Conservation (phyloP, 2,329 filamentous ascomycete genomes). For the Pestalotiopsis sp. region DNA sequence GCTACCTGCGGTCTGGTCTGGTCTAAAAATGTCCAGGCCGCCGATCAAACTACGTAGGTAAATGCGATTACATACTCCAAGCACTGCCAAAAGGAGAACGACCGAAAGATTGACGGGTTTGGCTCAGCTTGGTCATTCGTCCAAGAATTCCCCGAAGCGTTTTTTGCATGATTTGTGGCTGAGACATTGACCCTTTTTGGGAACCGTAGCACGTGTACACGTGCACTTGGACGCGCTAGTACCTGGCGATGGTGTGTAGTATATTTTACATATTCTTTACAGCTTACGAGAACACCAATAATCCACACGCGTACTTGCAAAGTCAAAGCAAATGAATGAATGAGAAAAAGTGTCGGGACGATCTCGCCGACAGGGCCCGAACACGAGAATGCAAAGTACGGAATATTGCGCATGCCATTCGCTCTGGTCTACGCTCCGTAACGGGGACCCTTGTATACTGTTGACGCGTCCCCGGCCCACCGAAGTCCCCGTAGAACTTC, state of each 20-base stretch:
- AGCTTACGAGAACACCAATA: not conserved
- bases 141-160: not conserved
- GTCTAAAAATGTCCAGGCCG: too few species aligned
- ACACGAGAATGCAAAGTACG: not conserved
- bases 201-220: not conserved
- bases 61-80: too few species aligned
- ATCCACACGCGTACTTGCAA: not conserved
- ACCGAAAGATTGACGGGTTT: not conserved
- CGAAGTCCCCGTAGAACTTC: not conserved
- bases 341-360: not conserved
- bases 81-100: not conserved
- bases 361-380: not conserved
- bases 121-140: not conserved
- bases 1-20: too few species aligned
- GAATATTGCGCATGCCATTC: not conserved
- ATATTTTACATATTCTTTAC: not conserved
- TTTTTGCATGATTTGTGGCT: not conserved
- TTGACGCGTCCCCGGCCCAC: slow-evolving; percentile 4
- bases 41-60: too few species aligned
- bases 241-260: not conserved
- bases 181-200: not conserved
- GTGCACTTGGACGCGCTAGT: not conserved
- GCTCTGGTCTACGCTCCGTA: not conserved
- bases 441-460: not conserved
- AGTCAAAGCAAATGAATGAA: not conserved